Evolutionary conservation across 768 basidiomycete species (phyloP), one percentile per base, ranked within the genome.

Genomic region (Terana coerulea): DNA sequence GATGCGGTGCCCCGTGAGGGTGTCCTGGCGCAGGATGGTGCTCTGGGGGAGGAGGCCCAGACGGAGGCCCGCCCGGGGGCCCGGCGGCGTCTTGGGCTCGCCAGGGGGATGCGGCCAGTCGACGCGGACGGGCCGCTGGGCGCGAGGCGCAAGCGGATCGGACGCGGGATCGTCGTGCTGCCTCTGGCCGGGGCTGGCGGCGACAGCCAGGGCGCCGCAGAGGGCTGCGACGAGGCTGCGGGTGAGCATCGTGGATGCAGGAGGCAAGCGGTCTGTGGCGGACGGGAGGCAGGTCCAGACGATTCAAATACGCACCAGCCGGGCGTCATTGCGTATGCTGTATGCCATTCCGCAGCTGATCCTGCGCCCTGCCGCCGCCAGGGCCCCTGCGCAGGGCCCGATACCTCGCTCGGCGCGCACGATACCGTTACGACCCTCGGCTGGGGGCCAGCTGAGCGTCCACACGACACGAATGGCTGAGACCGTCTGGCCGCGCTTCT

Each of bases 201-300:
- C 54, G 34, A 54, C 58, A 42, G 55, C 52, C 40, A 59, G 50
- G n/a, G 54, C 49, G 34, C 56, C 51, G 49, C 46, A 55, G 49
- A 55, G 52, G 30, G 53, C 53, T 44, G 59, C 61, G 46, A 57
- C 56, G 41, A 58, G 35, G 55, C 58, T 52, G 57, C 53, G 55
- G 47, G 51, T 43, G 34, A 60, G 51, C 55, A 60, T 53, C 45
- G 53, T 62, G 31, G 46, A 17, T 33, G 49, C 26, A 26, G 29
- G 55, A 37, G 25, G 21, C 10, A n/a, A 39, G 24, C 19, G 46
- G 24, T 19, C 31, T 17, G 43, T 31, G 45, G 21, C 36, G 19
- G 30, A 46, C 45, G 25, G 45, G 45, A 25, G 45, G 31, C 45
- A 10, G 30, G 43, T 45, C 43, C 17, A 9, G 6, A 5, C 29